phyloP scores from a whole-genome alignment of 208 protist genomes.

The Crithidia fasciculata region DNA sequence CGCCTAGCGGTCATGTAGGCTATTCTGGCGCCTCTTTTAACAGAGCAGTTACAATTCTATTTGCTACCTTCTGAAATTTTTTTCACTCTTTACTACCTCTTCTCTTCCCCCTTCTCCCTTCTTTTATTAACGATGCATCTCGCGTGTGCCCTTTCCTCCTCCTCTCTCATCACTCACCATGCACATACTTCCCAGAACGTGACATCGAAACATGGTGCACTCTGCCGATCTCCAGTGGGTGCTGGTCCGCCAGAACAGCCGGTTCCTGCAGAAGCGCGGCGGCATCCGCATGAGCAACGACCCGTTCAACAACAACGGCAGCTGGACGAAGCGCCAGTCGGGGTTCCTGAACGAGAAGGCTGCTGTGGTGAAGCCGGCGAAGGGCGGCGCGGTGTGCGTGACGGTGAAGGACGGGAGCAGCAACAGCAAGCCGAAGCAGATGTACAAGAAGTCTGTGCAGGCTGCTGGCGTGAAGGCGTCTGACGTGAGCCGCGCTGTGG shows the following conservation, averaged over 20 bases:
- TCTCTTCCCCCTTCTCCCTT: background rate
- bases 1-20: too few relatives aligned
- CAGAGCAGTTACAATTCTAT: too few relatives aligned
- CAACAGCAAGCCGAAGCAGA: slow-evolving; percentile 83
- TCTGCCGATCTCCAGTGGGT: slow-evolving; percentile 89
- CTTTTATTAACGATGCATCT: too few relatives aligned
- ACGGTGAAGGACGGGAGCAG: slow-evolving; percentile 72
- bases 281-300: slow-evolving; percentile 83
- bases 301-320: slow-evolving; percentile 91
- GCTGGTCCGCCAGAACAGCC: slow-evolving; percentile 84
- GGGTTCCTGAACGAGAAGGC: slow-evolving; percentile 81
- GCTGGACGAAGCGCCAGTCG: slow-evolving; percentile 86
- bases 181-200: slow-evolving; percentile 8
- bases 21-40: too few relatives aligned
- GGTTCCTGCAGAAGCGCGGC: slow-evolving; percentile 86
- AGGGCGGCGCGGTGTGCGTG: slow-evolving; percentile 68
- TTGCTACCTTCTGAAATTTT: background rate
- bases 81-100: slow-evolving; percentile 8
- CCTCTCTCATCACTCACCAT: background rate
- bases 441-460: slow-evolving; percentile 72
- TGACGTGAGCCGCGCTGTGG: slow-evolving; percentile 69
- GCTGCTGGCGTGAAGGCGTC: slow-evolving; percentile 79
- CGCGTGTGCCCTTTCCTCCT: too few relatives aligned
- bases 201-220: slow-evolving; percentile 63
- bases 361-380: slow-evolving; percentile 73